A percentile compares a stretch with the other conserved stretches of the same genome.
phyloP scores from a whole-genome alignment of 768 basidiomycete species.

The Leccinum pellstonianum region DNA sequence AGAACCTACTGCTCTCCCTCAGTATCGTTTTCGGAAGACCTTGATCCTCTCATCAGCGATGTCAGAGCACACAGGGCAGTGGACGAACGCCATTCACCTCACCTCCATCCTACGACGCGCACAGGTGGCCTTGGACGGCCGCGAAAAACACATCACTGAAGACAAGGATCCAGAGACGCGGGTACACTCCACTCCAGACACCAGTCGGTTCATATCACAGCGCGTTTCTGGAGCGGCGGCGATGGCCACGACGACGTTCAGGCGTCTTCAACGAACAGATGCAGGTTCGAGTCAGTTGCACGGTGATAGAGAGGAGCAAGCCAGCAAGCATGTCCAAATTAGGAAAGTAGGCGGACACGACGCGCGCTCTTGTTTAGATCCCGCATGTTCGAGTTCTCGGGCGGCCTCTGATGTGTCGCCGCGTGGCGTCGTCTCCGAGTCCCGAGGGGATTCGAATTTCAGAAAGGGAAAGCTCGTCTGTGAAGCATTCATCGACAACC shows the following conservation, averaged over 20 bases:
- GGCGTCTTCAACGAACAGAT: background rate
- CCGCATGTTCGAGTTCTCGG: background rate
- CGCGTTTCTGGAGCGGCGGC: conserved; percentile 34
- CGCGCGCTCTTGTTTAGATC: background rate
- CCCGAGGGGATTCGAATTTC: too few relatives aligned
- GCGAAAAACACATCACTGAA: conserved; percentile 21
- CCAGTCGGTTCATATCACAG: conserved; percentile 34
- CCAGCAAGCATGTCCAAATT: conserved; percentile 17
- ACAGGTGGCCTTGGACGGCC: conserved; percentile 34
- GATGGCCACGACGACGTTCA: conserved; percentile 22
- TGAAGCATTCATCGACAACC: too few relatives aligned
- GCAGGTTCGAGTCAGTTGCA: too few relatives aligned
- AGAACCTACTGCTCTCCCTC: background rate
- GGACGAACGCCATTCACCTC: background rate
- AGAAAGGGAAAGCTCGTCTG: too few relatives aligned
- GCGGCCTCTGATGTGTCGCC: background rate
- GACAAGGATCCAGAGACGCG: too few relatives aligned
- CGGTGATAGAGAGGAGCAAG: background rate
- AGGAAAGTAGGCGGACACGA: conserved; percentile 17
- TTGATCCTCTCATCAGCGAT: conserved; percentile 4
- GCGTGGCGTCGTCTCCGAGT: too few relatives aligned
- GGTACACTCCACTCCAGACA: background rate
- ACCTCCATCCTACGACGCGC: conserved; percentile 42
- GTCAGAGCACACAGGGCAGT: conserved; percentile 2
- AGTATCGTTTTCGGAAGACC: too few relatives aligned